Base-by-base conservation (phyloP, 345 rosid species). In the Combretum micranthum region DNA sequence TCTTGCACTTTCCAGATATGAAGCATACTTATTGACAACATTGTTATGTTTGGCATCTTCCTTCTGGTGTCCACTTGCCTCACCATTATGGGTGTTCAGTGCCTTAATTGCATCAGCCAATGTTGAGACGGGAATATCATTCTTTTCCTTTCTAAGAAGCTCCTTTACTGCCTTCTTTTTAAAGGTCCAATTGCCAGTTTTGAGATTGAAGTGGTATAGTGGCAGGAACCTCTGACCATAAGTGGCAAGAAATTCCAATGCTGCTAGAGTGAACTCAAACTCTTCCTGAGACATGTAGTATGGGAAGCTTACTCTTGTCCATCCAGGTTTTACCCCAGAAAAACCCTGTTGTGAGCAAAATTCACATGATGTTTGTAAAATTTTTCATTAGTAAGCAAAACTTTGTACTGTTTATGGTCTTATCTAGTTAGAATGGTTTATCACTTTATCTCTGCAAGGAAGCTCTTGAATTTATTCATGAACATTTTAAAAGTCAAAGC, bases 301-400 rank as follows among this genome's bases (percentile, higher is more conserved):
- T 3, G 88, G 83, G 61, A 85, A 82, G 77, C 88, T 82, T 25
- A 85, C 52, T 66, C 91, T 70, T 37, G 91, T 72, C 85, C 87
- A 77, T 19, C 88, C 87, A 0, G 83, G 90, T 60, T 84, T 84
- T 14, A 48, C 64, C 37, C 80, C 87, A 4, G 1, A 3, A 12
- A 69, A 82, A 4, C 82, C 87, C 83, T 77, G 75, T 44, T 42
- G 47, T 51, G 22, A 51, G 22, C n/a, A n/a, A 44, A 39, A 19
- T 20, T 26, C 12, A 6, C 25, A 21, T 15, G 18, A 16, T 16
- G 53, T 15, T 12, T 8, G 4, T 15, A 13, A 8, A 2, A 12
- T 19, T 19, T 7, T 47, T 47, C 19, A 47, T 3, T 11, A 32
- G 39, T 32, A 25, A 25, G 5, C 26, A 25, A 25, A 2, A 2